Percentiles rank a stretch among this genome's conserved stretches.
phyloP scores from a whole-genome alignment of 495 filamentous ascomycete species.

The Aspergillus ellipticus region DNA sequence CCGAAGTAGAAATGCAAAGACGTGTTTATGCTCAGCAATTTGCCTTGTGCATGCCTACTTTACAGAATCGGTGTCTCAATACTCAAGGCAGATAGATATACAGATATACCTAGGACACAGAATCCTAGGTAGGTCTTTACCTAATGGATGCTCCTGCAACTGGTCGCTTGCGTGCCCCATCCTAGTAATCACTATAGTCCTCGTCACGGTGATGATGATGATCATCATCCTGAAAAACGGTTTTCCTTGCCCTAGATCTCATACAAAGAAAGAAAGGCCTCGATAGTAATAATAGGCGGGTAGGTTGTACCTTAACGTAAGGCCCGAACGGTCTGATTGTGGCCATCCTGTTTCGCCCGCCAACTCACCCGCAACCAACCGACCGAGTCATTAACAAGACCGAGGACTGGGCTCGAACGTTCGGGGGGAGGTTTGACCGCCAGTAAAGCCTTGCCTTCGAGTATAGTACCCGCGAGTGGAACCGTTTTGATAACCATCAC shows the following conservation, averaged over 20 bases:
- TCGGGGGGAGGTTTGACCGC: conserved; percentile 19
- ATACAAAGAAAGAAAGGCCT: neutral
- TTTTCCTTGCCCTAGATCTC: neutral
- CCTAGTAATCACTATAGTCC: too few relatives aligned
- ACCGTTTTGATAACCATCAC: conserved; percentile 11
- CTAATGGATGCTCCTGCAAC: too few relatives aligned
- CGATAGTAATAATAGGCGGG: neutral
- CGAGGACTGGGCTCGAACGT: conserved; percentile 19
- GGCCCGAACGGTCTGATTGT: neutral
- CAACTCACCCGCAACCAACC: conserved; percentile 7
- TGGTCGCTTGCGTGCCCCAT: too few relatives aligned
- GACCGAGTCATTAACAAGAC: conserved; percentile 14
- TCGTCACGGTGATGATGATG: too few relatives aligned
- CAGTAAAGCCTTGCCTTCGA: conserved; percentile 17
- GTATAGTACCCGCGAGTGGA: conserved; percentile 20
- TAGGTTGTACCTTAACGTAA: neutral
- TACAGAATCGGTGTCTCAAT: too few relatives aligned
- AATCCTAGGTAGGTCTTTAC: too few relatives aligned
- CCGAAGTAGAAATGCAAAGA: too few relatives aligned
- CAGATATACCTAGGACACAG: too few relatives aligned
- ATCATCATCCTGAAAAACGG: neutral
- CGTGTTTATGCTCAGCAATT: too few relatives aligned
- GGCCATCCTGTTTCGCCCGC: conserved; percentile 4
- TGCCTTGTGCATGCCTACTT: too few relatives aligned
- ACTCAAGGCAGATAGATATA: too few relatives aligned